Evolutionary conservation across 495 filamentous ascomycete genomes (phyloP), one percentile per base, ranked within the genome.

Genomic region (Letharia lupina): DNA sequence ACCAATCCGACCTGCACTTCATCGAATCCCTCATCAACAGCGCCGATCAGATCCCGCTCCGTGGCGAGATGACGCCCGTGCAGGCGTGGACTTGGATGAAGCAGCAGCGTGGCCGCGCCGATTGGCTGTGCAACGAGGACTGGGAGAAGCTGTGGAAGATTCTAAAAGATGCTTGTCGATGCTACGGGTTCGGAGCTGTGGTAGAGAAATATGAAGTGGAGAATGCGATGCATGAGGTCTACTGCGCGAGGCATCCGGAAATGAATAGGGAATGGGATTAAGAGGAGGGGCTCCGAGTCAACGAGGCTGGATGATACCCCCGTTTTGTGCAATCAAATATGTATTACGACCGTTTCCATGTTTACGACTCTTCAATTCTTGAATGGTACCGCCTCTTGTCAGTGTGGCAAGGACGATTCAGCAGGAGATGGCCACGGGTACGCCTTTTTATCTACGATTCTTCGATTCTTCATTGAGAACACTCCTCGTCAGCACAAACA

Each of bases 141-240:
- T 84, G 97, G 72, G 83, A 84, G 72, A 79, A 80, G 61, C 78
- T 98, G 62, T 84, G 86, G 35, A 83, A 88, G 61, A 88, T 89
- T 44, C 78, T 98, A 47, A 80, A 84, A 68, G 81, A 80, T 37
- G 97, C 95, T 75, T 85, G 96, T 63, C 83, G 92, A 64, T 98
- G 94, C 76, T 96, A 98, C 76, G 94, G 94, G 81, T 98, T 93
- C 69, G 90, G 90, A 28, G 89, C 90, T 31, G 90, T 91, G 31
- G 79, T 92, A 71, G 93, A 97, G 71, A 91, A 97, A 72, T 96
- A 94, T 70, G 93, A 97, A 72, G 86, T 98, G 39, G 79, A 84
- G 45, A 94, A 97, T 77, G 92, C 91, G 40, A 73, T 98, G 61
- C 87, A 87, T 70, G 87, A 82, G 62, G 82, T 92, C 37, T 48